Percentiles rank a stretch among this genome's conserved stretches.
These are phyloP conservation scores for Avena insularis DNA, from an alignment of 176 grass and related monocot species.

Conservation along the genomic window DNA sequence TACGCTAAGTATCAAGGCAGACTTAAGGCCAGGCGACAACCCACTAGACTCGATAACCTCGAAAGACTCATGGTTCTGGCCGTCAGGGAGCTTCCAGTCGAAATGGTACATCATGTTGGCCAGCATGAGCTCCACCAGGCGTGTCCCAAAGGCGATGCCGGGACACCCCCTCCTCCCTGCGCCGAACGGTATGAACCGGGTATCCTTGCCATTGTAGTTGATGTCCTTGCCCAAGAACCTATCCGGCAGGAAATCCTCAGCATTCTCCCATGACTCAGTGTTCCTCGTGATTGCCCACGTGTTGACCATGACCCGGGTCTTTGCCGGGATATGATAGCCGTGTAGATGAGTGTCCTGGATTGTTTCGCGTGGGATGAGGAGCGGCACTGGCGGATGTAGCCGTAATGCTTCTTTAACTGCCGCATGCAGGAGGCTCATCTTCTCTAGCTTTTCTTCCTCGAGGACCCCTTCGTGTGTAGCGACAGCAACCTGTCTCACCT, in stretches of 20 bases:
- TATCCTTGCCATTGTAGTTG: constrained; percentile 21
- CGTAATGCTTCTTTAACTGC: constrained; percentile 46
- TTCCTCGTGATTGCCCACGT: constrained; percentile 19
- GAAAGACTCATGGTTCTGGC: constrained; percentile 32
- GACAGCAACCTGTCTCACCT: constrained; percentile 39
- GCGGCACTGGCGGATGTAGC: constrained; percentile 44
- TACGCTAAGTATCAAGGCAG: constrained; percentile 17
- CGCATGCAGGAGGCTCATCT: neutral
- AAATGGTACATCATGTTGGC: constrained; percentile 59
- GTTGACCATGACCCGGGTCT: constrained; percentile 56
- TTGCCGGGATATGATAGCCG: constrained; percentile 41
- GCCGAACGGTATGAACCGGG: constrained; percentile 49
- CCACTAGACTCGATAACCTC: constrained; percentile 38
- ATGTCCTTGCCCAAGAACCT: constrained; percentile 23
- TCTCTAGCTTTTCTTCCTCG: too few relatives aligned
- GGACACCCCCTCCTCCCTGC: constrained; percentile 50
- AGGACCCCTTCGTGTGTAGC: neutral
- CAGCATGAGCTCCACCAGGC: constrained; percentile 35
- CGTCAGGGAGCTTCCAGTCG: constrained; percentile 51
- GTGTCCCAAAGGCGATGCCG: neutral
- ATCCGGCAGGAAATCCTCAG: constrained; percentile 39
- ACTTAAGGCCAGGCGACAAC: neutral
- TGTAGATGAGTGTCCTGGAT: constrained; percentile 43
- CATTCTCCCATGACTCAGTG: constrained; percentile 35
- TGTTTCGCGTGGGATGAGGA: constrained; percentile 36